Conservation (phyloP, 2,329 filamentous ascomycete genomes). For the Arthroderma uncinatum region DNA sequence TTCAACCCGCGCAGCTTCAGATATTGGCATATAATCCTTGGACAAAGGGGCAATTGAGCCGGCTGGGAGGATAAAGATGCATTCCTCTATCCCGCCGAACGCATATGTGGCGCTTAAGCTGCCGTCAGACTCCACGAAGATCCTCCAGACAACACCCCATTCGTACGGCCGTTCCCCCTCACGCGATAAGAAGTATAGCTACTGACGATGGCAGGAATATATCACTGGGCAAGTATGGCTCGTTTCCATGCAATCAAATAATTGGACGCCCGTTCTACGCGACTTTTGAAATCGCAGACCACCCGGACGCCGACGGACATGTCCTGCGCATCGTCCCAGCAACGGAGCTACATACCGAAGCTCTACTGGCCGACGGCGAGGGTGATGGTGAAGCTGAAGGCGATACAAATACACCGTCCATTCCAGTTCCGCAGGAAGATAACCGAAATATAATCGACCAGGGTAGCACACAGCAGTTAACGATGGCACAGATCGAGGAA, state of each 20-base stretch:
- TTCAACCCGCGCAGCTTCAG: too few species aligned
- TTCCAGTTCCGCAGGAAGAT: conserved; percentile 27
- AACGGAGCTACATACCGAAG: conserved; percentile 70
- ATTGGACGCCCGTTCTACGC: conserved; percentile 84
- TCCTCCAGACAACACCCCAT: conserved; percentile 50
- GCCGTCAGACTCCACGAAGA: conserved; percentile 47
- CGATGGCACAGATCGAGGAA: conserved; percentile 58
- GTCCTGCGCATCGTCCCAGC: conserved; percentile 65
- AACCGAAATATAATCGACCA: conserved; percentile 55
- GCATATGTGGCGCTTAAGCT: conserved; percentile 29
- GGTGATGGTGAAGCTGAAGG: conserved; percentile 24
- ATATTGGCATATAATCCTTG: background rate
- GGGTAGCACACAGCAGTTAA: conserved; percentile 60
- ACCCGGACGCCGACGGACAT: conserved; percentile 50
- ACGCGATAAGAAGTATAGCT: conserved; percentile 12
- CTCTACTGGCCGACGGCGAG: conserved; percentile 44
- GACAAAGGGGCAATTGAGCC: background rate
- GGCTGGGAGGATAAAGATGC: conserved; percentile 21
- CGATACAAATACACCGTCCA: conserved; percentile 25
- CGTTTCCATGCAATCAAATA: conserved; percentile 78
- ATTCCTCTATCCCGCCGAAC: conserved; percentile 30
- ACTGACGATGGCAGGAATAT: conserved; percentile 52
- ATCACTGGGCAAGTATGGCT: conserved; percentile 83
- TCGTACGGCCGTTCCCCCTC: conserved; percentile 41
- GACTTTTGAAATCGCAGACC: conserved; percentile 80